Percentiles rank a stretch among this genome's conserved stretches.
Conservation (phyloP, 148 eudicot species). For the Nepenthes gracilis region DNA sequence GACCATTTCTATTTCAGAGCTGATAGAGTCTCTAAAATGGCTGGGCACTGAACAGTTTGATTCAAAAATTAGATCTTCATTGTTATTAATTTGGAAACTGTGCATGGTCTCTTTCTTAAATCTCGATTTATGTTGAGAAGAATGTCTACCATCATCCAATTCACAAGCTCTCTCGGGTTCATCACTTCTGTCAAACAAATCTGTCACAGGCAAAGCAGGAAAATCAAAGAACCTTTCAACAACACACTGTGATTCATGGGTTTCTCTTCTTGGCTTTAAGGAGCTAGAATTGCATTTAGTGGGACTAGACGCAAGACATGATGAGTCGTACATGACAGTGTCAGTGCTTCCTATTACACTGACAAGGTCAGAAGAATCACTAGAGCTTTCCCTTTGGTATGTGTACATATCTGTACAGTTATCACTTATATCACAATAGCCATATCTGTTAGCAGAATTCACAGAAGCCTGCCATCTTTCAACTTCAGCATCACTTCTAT, state of each 20-base stretch:
- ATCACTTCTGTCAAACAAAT: constrained; percentile 58
- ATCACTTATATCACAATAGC: constrained; percentile 31
- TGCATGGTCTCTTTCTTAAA: constrained; percentile 47
- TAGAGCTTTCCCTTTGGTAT: constrained; percentile 56
- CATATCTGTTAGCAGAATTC: constrained; percentile 26
- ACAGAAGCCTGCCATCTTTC: constrained; percentile 35
- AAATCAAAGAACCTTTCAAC: constrained; percentile 59
- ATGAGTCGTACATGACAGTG: constrained; percentile 58
- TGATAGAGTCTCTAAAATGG: constrained; percentile 17
- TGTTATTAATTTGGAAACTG: constrained; percentile 59
- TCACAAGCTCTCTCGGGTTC: constrained; percentile 29
- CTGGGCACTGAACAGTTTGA: constrained; percentile 35
- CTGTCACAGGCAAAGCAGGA: constrained; percentile 79
- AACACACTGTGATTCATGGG: constrained; percentile 31
- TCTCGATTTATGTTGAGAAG: constrained; percentile 28
- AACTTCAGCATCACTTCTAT: constrained; percentile 40
- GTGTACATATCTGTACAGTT: constrained; percentile 47
- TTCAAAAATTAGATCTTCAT: constrained; percentile 70
- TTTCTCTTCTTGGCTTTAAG: constrained; percentile 31
- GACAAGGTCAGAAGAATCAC: constrained; percentile 59
- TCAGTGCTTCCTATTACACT: constrained; percentile 57
- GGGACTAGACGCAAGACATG: constrained; percentile 40
- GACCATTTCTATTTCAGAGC: constrained; percentile 39
- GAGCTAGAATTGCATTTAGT: constrained; percentile 29
- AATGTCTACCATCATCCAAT: constrained; percentile 28